phyloP scores from a whole-genome alignment of 2,329 filamentous ascomycete species.

The Alternaria consortialis region DNA sequence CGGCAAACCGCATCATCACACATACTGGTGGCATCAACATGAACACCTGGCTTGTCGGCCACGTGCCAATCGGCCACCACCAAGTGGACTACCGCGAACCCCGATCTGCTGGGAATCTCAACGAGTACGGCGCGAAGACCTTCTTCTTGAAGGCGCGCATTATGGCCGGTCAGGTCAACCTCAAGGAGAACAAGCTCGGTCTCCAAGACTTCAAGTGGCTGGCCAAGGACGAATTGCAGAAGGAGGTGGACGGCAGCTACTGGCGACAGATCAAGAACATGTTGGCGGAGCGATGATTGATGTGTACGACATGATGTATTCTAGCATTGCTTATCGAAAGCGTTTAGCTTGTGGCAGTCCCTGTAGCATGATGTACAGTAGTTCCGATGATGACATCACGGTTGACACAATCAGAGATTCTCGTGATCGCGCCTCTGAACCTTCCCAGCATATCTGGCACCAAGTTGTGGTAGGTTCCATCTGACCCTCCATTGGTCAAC shows the following conservation, averaged over 20 bases:
- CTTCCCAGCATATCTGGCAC: background rate
- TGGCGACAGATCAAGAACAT: conserved; percentile 81
- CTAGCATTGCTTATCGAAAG: conserved; percentile 2
- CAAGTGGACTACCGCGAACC: conserved; percentile 63
- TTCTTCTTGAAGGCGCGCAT: conserved; percentile 98
- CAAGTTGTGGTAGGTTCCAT: background rate
- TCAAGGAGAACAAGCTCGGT: conserved; percentile 75
- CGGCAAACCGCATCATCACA: conserved; percentile 79
- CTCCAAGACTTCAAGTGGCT: conserved; percentile 91
- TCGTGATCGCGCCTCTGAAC: background rate
- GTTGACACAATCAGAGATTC: background rate
- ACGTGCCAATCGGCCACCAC: conserved; percentile 85
- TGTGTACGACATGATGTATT: background rate
- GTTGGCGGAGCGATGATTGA: conserved; percentile 75
- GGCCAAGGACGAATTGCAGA: conserved; percentile 83
- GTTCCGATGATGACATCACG: background rate
- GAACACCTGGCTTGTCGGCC: conserved; percentile 98
- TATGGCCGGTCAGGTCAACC: conserved; percentile 92
- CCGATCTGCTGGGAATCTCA: conserved; percentile 27
- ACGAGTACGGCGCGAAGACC: conserved; percentile 75
- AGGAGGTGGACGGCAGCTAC: conserved; percentile 72
- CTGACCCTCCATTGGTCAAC: background rate
- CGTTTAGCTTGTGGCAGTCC: conserved; percentile 1
- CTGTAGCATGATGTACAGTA: conserved; percentile 12
- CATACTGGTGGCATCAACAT: conserved; percentile 88